These are phyloP conservation scores for Cladobotryum mycophilum DNA, from an alignment of 2,329 filamentous ascomycete species.

Conservation along the genomic window DNA sequence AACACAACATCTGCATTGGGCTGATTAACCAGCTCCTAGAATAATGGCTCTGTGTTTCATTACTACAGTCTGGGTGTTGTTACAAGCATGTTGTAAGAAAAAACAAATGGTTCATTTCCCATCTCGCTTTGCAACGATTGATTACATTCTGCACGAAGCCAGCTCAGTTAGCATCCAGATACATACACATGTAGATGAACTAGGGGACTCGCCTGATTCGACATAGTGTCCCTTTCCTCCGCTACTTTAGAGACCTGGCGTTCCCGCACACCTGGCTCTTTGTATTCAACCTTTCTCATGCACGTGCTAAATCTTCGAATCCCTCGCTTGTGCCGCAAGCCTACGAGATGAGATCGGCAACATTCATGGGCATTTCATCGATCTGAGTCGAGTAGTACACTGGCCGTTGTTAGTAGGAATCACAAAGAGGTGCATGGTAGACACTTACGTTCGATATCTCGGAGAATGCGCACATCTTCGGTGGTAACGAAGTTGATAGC, in stretches of 20 bases:
- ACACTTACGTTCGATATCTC: conserved; percentile 83
- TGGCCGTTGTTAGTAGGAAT: conserved; percentile 25
- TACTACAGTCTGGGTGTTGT: too few species aligned
- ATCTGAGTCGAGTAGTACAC: conserved; percentile 96
- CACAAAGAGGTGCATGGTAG: neutral
- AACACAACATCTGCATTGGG: too few species aligned
- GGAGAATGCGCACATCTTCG: conserved; percentile 93
- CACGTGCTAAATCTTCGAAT: neutral
- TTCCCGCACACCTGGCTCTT: conserved; percentile 5
- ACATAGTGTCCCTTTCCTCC: conserved; percentile 15
- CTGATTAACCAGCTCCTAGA: too few species aligned
- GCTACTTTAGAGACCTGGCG: conserved; percentile 6
- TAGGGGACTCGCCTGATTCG: conserved; percentile 11
- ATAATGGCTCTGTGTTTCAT: too few species aligned
- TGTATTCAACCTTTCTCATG: neutral
- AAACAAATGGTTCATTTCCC: too few species aligned
- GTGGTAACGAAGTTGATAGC: conserved; percentile 99
- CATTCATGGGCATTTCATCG: conserved; percentile 98
- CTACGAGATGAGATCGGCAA: conserved; percentile 55
- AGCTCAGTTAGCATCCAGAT: neutral
- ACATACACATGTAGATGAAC: neutral
- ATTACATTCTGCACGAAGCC: conserved; percentile 1
- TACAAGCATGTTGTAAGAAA: too few species aligned
- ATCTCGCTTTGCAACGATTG: neutral
- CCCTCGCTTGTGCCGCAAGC: neutral